Conservation (phyloP, 176 grass and related monocot species). For the Juncus inflexus region DNA sequence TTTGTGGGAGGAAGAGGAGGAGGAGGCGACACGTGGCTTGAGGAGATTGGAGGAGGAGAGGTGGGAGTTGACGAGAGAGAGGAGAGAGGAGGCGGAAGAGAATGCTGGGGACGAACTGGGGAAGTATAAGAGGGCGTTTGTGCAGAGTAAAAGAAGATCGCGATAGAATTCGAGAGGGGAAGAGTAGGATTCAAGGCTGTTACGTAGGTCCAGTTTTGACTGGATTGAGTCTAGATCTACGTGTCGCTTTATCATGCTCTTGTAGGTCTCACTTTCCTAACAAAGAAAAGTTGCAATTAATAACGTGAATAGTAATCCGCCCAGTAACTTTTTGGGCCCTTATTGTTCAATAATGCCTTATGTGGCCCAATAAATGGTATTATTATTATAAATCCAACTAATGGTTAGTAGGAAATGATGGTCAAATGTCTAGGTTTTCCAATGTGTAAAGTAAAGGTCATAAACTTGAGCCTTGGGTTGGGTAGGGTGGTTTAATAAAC, state of each 20-base stretch:
- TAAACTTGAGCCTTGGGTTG: too few relatives aligned
- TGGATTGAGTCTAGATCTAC: conserved; percentile 66
- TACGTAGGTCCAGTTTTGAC: conserved; percentile 32
- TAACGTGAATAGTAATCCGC: too few relatives aligned
- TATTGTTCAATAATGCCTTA: too few relatives aligned
- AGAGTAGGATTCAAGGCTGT: conserved; percentile 20
- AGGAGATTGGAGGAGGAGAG: conserved; percentile 22
- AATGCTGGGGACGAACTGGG: conserved; percentile 52
- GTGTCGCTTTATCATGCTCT: conserved; percentile 53
- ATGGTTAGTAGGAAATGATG: too few relatives aligned
- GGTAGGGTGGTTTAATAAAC: too few relatives aligned
- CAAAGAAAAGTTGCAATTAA: not conserved
- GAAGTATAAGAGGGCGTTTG: conserved; percentile 72
- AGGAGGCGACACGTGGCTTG: conserved; percentile 12
- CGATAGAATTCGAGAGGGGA: conserved; percentile 66
- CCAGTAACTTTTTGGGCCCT: too few relatives aligned
- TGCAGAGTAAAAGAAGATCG: conserved; percentile 67
- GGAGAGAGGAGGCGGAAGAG: conserved; percentile 40
- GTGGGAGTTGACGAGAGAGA: conserved; percentile 36
- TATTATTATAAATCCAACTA: too few relatives aligned
- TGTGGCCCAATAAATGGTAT: too few relatives aligned
- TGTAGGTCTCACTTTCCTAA: conserved; percentile 51
- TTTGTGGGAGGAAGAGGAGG: conserved; percentile 8
- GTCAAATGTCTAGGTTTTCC: too few relatives aligned
- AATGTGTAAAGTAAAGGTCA: too few relatives aligned